Base-by-base conservation (phyloP, 805 yeast species). In the Barnettozyma sucrosica region DNA sequence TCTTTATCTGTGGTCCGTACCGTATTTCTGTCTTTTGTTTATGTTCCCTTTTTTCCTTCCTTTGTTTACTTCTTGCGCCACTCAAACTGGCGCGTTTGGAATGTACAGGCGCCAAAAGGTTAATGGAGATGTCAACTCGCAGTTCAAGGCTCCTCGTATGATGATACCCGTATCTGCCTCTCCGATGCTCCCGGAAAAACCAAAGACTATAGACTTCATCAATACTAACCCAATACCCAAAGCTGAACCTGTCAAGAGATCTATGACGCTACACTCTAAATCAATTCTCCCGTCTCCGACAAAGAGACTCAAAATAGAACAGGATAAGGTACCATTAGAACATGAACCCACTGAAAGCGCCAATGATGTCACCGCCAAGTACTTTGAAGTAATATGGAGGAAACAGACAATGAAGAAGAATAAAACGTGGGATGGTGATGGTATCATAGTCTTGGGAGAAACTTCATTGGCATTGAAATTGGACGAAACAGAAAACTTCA, bases 391-490 rank as follows among this genome's bases (percentile, higher is more conserved):
- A 9, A 60, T 59, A 5, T 61, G 64, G 64, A 69, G 99, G 30
- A 89, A 88, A 62, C 72, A 73, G 37, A 71, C 92, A 0, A 72
- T 68, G 28, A 88, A 85, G 66, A 89, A 92, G 70, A 81, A 89
- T 63, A 90, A 90, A 62, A 81, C 89, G 0, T 93, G 99, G 99
- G 95, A 88, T 47, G 96, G 95, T 2, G 98, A 93, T 66, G 98
- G 96, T 0, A 65, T 67, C 30, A 67, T 84, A 14, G 55, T 66
- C 0, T 60, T 73, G n/a, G 51, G 55, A 1, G 47, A 57, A 2
- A 57, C 62, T 0, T 42, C 47, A 21, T 41, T 66, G 0, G 55
- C 64, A 13, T 57, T 73, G 16, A 63, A 69, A 41, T 53, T 58
- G 11, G 74, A 67, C 36, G 57, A 61, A 21, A 57, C 63, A 16